phyloP scores from a whole-genome alignment of 2,329 filamentous ascomycete genomes.

The Phialophora verrucosa region DNA sequence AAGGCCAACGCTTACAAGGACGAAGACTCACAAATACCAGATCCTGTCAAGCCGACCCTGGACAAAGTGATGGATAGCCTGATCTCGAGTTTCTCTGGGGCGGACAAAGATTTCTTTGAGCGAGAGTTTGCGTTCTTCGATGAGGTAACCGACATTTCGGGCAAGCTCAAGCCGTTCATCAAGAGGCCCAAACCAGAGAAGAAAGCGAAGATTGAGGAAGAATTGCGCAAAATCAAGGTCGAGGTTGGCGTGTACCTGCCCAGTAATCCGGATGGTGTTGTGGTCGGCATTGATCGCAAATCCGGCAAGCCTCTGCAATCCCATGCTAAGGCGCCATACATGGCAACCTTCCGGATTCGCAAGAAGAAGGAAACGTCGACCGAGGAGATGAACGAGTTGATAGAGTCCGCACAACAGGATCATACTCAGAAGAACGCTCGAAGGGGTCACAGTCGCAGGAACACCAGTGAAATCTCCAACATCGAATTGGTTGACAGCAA shows the following conservation, averaged over 20 bases:
- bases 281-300: conserved; percentile 97
- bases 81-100: conserved; percentile 76
- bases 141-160: conserved; percentile 92
- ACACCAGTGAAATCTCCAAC: conserved; percentile 35
- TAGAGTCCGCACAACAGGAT: conserved; percentile 52
- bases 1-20: conserved; percentile 99
- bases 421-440: conserved; percentile 39
- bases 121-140: conserved; percentile 98
- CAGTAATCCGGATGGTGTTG: conserved; percentile 93
- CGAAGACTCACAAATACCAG: conserved; percentile 86
- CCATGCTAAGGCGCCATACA: conserved; percentile 97
- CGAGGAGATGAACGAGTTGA: conserved; percentile 60
- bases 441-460: conserved; percentile 35
- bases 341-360: conserved; percentile 97
- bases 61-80: conserved; percentile 88
- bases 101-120: conserved; percentile 86
- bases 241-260: conserved; percentile 97
- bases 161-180: conserved; percentile 91
- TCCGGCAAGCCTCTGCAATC: conserved; percentile 96
- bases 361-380: conserved; percentile 66
- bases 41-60: conserved; percentile 89
- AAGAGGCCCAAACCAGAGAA: conserved; percentile 93
- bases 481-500: conserved; percentile 28
- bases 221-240: conserved; percentile 94
- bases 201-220: conserved; percentile 98